These are phyloP conservation scores for Xylariaceae sp. DNA, from an alignment of 2,329 filamentous ascomycete genomes.

Conservation along the genomic window DNA sequence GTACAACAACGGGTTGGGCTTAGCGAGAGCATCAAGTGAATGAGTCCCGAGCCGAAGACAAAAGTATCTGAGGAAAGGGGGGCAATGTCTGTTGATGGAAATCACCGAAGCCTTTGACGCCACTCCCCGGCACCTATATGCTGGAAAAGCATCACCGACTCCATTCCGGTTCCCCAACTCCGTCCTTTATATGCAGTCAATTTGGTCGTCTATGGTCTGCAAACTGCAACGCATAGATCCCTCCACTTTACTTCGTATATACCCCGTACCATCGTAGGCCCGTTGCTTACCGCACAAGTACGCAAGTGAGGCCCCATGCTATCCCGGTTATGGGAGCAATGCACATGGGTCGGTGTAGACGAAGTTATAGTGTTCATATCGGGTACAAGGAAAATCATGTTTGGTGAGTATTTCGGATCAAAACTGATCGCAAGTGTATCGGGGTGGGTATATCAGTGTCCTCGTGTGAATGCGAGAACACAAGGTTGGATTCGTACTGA, in stretches of 20 bases:
- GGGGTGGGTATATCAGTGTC: slow-evolving; percentile 19
- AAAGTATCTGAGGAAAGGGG: slow-evolving; percentile 20
- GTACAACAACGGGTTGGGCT: slow-evolving; percentile 24
- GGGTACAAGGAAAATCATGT: slow-evolving; percentile 31
- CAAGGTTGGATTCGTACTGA: slow-evolving; percentile 23
- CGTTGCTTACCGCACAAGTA: background rate
- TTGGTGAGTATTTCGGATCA: slow-evolving; percentile 20
- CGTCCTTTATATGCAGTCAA: slow-evolving; percentile 24
- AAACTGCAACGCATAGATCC: slow-evolving; percentile 8
- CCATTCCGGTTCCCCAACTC: slow-evolving; percentile 12
- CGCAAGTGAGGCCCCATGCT: slow-evolving; percentile 3
- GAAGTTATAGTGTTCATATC: slow-evolving; percentile 17
- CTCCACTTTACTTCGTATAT: slow-evolving; percentile 5
- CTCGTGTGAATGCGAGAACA: slow-evolving; percentile 18
- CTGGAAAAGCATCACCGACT: slow-evolving; percentile 16
- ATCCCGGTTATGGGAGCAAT: slow-evolving; percentile 7
- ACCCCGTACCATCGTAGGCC: slow-evolving; percentile 11
- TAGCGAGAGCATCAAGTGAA: slow-evolving; percentile 28
- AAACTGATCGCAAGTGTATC: slow-evolving; percentile 21
- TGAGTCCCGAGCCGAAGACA: slow-evolving; percentile 24
- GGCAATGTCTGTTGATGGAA: slow-evolving; percentile 5
- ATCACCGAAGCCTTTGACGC: slow-evolving; percentile 20
- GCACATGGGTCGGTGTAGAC: slow-evolving; percentile 3
- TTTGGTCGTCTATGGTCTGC: slow-evolving; percentile 23
- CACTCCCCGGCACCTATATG: slow-evolving; percentile 14